Percentiles rank a stretch among this genome's conserved stretches.
phyloP scores from a whole-genome alignment of 352 stramenopile species.

The Globisporangium acanthophoron region DNA sequence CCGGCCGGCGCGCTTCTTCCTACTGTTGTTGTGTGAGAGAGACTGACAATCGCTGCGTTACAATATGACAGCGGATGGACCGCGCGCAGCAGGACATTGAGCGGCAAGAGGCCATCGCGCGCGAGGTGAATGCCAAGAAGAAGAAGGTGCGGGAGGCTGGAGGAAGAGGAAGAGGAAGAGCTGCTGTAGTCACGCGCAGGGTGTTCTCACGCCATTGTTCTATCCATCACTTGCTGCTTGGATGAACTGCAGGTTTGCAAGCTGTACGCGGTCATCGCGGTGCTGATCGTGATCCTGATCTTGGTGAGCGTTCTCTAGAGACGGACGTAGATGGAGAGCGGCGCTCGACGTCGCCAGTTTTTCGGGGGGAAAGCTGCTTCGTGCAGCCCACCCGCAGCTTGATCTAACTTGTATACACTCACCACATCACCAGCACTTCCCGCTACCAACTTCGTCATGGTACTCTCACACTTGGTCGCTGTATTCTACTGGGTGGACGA shows the following conservation, averaged over 20 bases:
- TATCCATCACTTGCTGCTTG: neutral
- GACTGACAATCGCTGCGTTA: neutral
- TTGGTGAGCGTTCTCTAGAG: constrained; percentile 48
- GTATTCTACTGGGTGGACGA: too few relatives aligned
- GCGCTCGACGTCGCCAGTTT: too few relatives aligned
- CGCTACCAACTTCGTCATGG: too few relatives aligned
- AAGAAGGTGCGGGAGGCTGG: constrained; percentile 35
- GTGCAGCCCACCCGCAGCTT: too few relatives aligned
- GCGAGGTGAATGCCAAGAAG: constrained; percentile 64
- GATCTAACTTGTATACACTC: constrained; percentile 3
- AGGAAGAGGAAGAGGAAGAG: too few relatives aligned
- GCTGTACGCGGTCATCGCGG: constrained; percentile 63
- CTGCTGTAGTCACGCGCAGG: too few relatives aligned
- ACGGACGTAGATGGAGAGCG: constrained; percentile 1
- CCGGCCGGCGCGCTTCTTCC: too few relatives aligned
- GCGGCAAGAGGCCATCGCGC: constrained; percentile 48
- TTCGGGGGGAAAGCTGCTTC: too few relatives aligned
- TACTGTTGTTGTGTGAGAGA: constrained; percentile 5
- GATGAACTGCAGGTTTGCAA: constrained; percentile 38
- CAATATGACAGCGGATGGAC: constrained; percentile 48
- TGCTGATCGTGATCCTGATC: constrained; percentile 61
- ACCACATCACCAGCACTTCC: neutral
- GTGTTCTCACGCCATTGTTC: too few relatives aligned
- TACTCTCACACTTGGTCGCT: too few relatives aligned
- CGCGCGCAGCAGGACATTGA: constrained; percentile 52